phyloP scores from a whole-genome alignment of 176 grass and related monocot species.

The Zoysia pacifica region DNA sequence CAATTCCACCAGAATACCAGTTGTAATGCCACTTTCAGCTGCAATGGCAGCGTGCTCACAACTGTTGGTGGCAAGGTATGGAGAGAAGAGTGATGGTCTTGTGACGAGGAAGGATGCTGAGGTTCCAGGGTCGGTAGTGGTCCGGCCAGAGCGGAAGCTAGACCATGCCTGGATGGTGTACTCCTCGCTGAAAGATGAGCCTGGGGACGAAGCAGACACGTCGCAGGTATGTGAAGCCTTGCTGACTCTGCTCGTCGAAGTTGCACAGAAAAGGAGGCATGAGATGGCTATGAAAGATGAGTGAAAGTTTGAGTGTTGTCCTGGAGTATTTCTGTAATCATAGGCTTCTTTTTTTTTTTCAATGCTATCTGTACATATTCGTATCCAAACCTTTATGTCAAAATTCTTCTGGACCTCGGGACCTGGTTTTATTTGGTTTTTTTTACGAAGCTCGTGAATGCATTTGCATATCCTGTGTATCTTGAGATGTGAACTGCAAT shows the following conservation, averaged over 20 bases:
- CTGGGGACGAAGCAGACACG: conserved; percentile 62
- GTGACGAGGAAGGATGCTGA: conserved; percentile 80
- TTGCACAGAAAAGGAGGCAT: conserved; percentile 77
- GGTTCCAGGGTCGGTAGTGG: conserved; percentile 67
- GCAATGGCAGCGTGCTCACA: conserved; percentile 87
- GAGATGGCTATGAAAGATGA: conserved; percentile 78
- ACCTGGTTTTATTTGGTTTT: not conserved
- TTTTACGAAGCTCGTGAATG: conserved; percentile 31
- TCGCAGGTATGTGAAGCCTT: conserved; percentile 83
- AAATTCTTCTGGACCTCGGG: conserved; percentile 20
- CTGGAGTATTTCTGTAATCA: conserved; percentile 14
- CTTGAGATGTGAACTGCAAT: not conserved
- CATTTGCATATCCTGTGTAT: not conserved
- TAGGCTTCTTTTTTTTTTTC: not conserved
- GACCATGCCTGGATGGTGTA: conserved; percentile 98
- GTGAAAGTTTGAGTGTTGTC: conserved; percentile 36
- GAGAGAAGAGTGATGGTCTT: conserved; percentile 89
- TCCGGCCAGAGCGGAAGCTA: conserved; percentile 67
- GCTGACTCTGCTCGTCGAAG: conserved; percentile 76
- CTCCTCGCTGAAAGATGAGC: conserved; percentile 68
- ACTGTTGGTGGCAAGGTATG: conserved; percentile 69
- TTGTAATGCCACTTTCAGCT: conserved; percentile 80
- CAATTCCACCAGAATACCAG: conserved; percentile 62
- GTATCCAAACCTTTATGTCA: not conserved
- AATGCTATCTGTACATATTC: conserved; percentile 30